Evolutionary conservation across 2,329 filamentous ascomycete species (phyloP), one percentile per base, ranked within the genome.

Genomic region (Bertia moriformis): DNA sequence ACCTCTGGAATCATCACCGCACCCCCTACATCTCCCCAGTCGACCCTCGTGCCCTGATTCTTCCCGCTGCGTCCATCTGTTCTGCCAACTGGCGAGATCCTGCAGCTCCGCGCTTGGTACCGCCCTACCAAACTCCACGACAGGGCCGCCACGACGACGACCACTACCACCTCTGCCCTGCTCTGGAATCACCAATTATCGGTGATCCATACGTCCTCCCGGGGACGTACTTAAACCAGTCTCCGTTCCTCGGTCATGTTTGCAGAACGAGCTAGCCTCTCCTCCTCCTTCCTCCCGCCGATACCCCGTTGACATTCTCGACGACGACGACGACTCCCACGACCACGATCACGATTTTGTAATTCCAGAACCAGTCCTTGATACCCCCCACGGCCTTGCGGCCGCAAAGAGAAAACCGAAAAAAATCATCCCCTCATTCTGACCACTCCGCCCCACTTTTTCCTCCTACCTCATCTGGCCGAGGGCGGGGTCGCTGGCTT

Each of bases 201-300:
- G 22, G 22, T 27, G 22, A 27, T 27, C 22, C 7, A 27, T 27
- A 10, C 22, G 22, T 27, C 22, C 22, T 10, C 7, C 7, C 7
- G 7, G 7, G 22, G 22, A n/a, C 22, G 22, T 27, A 10, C 7
- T 27, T 27, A n/a, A 27, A 27, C 22, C 22, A n/a, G 7, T 10
- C 22, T 7, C 22, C n/a, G 7, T 27, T 7, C 7, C 57, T 49
- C 59, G 65, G 62, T 63, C 61, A 74, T 74, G 71, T 74, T 69
- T 57, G 63, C 65, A 59, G 61, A 61, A 65, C 62, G 61, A 67
- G n/a, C n/a, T n/a, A 66, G 60, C 66, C 61, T 60, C 52, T 61
- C 58, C 57, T 63, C 60, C 67, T 64, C 59, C 66, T 63, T 65
- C 67, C 65, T 64, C 66, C 66, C 55, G 66, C 67, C 68, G 67